Conservation (phyloP, 345 rosid species). For the Citrus maxima region DNA sequence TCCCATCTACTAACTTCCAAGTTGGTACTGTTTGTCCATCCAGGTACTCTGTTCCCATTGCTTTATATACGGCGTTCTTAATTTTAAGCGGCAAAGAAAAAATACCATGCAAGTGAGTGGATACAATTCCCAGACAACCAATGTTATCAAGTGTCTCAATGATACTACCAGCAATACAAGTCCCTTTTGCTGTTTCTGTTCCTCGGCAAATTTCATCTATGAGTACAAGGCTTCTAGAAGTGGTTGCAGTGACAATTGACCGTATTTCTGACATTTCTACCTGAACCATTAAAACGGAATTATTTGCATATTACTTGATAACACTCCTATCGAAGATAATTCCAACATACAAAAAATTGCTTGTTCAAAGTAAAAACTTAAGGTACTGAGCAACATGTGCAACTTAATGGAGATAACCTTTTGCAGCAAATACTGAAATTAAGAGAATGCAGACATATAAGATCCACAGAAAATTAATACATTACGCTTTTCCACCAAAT, state of each 20-base stretch:
- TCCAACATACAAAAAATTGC: neutral
- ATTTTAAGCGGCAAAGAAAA: constrained; percentile 67
- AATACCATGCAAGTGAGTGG: constrained; percentile 93
- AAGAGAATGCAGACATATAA: neutral
- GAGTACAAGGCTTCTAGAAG: constrained; percentile 90
- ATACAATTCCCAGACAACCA: constrained; percentile 89
- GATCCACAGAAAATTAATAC: neutral
- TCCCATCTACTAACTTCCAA: constrained; percentile 86
- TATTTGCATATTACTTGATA: neutral
- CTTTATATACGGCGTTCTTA: constrained; percentile 56
- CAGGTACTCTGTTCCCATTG: constrained; percentile 75
- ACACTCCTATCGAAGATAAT: neutral
- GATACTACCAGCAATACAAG: constrained; percentile 96
- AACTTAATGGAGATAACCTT: neutral
- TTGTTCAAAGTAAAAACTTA: neutral
- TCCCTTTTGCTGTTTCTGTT: constrained; percentile 94
- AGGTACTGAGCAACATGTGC: neutral
- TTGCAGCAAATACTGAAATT: neutral
- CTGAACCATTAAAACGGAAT: constrained; percentile 31
- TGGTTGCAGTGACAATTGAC: constrained; percentile 60
- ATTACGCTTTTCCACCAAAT: neutral
- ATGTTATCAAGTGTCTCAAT: constrained; percentile 69
- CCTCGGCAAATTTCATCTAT: constrained; percentile 96
- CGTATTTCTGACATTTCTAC: constrained; percentile 97
- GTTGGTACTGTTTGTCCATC: constrained; percentile 83